Percentiles rank a stretch among this genome's conserved stretches.
phyloP scores from a whole-genome alignment of 768 basidiomycete species.

The Leccinum incarnatum region DNA sequence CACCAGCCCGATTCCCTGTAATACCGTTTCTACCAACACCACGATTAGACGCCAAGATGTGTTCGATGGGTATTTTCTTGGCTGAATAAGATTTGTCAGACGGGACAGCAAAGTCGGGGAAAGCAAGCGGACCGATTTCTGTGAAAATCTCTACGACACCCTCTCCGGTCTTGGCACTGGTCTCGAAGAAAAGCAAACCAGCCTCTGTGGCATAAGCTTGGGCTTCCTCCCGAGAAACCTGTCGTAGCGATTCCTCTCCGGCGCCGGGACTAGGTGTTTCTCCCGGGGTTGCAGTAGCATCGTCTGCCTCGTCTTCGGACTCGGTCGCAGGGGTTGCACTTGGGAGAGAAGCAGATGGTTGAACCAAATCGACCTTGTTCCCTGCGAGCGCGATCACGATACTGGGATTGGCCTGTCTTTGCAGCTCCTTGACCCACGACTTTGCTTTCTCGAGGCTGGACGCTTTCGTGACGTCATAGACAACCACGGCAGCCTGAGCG shows the following conservation, averaged over 20 bases:
- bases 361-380: conserved; percentile 94
- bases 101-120: background rate
- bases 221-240: conserved; percentile 93
- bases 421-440: conserved; percentile 99
- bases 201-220: conserved; percentile 95
- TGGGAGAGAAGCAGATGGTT: conserved; percentile 54
- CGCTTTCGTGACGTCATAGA: conserved; percentile 97
- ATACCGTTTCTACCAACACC: conserved; percentile 61
- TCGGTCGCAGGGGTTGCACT: conserved; percentile 51
- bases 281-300: conserved; percentile 86
- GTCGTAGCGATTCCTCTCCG: conserved; percentile 72
- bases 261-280: conserved; percentile 52
- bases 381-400: conserved; percentile 98
- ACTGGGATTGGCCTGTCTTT: conserved; percentile 97
- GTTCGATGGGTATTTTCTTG: conserved; percentile 90
- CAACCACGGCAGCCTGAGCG: conserved; percentile 96
- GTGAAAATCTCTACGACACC: conserved; percentile 97
- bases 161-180: conserved; percentile 95
- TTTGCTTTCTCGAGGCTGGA: conserved; percentile 97
- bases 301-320: conserved; percentile 86
- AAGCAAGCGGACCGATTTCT: conserved; percentile 75
- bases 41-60: conserved; percentile 83
- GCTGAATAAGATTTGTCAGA: conserved; percentile 40
- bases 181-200: conserved; percentile 96
- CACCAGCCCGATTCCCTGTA: conserved; percentile 49